Evolutionary conservation across 2,329 filamentous ascomycete genomes (phyloP).

Genomic region (Tetracladium maxilliforme): DNA sequence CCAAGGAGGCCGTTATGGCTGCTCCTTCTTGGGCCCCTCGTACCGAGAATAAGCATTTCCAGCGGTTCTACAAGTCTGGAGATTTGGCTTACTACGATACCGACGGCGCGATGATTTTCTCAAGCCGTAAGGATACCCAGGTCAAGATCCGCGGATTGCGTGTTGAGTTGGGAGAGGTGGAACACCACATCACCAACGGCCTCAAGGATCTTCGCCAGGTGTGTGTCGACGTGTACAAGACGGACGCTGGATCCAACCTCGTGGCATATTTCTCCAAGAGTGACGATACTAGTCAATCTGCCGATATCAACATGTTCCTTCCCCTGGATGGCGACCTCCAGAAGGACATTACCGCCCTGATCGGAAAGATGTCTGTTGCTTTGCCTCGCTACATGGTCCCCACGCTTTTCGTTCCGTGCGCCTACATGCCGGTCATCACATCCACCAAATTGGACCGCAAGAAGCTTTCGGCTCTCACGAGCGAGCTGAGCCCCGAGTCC

Average conservation of each 20-base stretch:
- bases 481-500: constrained; percentile 40
- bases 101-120: constrained; percentile 35
- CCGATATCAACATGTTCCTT: too few species aligned
- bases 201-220: too few species aligned
- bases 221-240: too few species aligned
- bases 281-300: too few species aligned
- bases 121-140: constrained; percentile 52
- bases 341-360: too few species aligned
- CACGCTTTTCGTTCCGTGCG: constrained; percentile 4
- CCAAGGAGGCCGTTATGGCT: constrained; percentile 38
- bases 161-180: constrained; percentile 42
- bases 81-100: constrained; percentile 39
- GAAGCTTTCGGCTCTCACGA: constrained; percentile 51
- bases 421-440: constrained; percentile 3
- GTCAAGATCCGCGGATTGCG: constrained; percentile 53
- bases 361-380: too few species aligned
- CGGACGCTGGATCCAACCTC: too few species aligned
- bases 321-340: too few species aligned
- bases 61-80: constrained; percentile 41
- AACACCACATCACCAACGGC: constrained; percentile 23
- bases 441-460: constrained; percentile 28
- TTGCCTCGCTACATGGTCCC: constrained; percentile 38
- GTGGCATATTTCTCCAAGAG: too few species aligned
- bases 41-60: constrained; percentile 22
- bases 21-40: constrained; percentile 34